Percentiles rank a stretch among this genome's conserved stretches.
Evolutionary conservation across 805 yeast species (phyloP).

Genomic region (Metschnikowia lochheadii): DNA sequence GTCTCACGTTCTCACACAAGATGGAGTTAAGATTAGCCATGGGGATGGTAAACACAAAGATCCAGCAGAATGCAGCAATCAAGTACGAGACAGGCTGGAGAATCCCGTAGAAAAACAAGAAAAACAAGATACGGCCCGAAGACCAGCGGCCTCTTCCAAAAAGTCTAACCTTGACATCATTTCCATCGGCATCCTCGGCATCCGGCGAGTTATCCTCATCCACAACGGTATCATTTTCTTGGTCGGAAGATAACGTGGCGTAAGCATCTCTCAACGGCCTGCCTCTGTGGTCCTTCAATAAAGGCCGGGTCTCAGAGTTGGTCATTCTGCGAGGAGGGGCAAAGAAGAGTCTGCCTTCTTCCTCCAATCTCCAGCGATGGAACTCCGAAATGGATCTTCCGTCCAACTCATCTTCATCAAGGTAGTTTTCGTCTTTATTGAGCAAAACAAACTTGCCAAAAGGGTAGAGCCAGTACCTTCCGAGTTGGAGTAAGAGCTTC

Average conservation of each 20-base stretch:
- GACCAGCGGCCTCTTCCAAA: constrained; percentile 96
- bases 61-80: constrained; percentile 67
- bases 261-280: constrained; percentile 38
- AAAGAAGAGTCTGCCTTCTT: constrained; percentile 75
- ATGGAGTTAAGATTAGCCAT: constrained; percentile 78
- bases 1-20: constrained; percentile 70
- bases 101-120: constrained; percentile 60
- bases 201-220: constrained; percentile 16
- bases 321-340: constrained; percentile 56
- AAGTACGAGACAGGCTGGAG: constrained; percentile 62
- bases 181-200: constrained; percentile 15
- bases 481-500: constrained; percentile 54
- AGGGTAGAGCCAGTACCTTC: constrained; percentile 72
- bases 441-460: constrained; percentile 87
- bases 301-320: constrained; percentile 32
- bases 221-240: constrained; percentile 14
- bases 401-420: constrained; percentile 82
- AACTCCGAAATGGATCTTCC: constrained; percentile 84
- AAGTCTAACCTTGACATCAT: constrained; percentile 48
- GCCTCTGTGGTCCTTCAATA: constrained; percentile 41
- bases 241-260: constrained; percentile 23
- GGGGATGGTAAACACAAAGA: constrained; percentile 84
- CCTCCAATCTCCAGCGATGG: constrained; percentile 78
- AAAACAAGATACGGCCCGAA: constrained; percentile 74
- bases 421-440: constrained; percentile 71